Percentiles rank a stretch among this genome's conserved stretches.
phyloP scores from a whole-genome alignment of 768 basidiomycete genomes.

The Tylopilus cervinicoccineus region DNA sequence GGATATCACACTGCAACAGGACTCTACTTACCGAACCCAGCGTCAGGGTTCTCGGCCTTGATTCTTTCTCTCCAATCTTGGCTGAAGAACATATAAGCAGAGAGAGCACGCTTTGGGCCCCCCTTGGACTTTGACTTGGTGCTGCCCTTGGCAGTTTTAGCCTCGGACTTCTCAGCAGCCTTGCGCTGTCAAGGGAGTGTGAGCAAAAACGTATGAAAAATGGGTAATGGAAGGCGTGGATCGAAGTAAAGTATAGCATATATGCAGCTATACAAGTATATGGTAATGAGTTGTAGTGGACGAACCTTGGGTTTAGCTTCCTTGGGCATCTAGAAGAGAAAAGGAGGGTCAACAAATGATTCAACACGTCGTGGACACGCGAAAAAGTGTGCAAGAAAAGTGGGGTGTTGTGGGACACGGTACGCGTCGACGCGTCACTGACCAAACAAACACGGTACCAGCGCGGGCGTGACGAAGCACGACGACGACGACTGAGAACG shows the following conservation, averaged over 20 bases:
- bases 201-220: constrained; percentile 10
- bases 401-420: constrained; percentile 26
- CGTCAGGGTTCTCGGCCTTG: constrained; percentile 94
- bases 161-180: constrained; percentile 68
- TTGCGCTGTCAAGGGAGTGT: constrained; percentile 51
- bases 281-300: constrained; percentile 10
- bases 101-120: constrained; percentile 83
- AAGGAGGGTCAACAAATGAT: constrained; percentile 33
- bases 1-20: neutral
- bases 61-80: constrained; percentile 95
- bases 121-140: constrained; percentile 73
- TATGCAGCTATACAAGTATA: constrained; percentile 12
- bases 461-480: constrained; percentile 17
- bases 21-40: constrained; percentile 70
- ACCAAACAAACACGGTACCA: constrained; percentile 34
- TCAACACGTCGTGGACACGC: constrained; percentile 38
- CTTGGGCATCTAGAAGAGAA: constrained; percentile 67
- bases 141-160: constrained; percentile 42
- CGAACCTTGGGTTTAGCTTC: constrained; percentile 69
- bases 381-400: constrained; percentile 29
- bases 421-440: constrained; percentile 35
- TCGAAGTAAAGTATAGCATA: constrained; percentile 14
- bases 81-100: constrained; percentile 99
- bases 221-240: neutral
- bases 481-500: constrained; percentile 24